Percentiles rank a stretch among this genome's conserved stretches.
These are phyloP conservation scores for Malus hybrid DNA, from an alignment of 331 rosid species.

Conservation along the genomic window DNA sequence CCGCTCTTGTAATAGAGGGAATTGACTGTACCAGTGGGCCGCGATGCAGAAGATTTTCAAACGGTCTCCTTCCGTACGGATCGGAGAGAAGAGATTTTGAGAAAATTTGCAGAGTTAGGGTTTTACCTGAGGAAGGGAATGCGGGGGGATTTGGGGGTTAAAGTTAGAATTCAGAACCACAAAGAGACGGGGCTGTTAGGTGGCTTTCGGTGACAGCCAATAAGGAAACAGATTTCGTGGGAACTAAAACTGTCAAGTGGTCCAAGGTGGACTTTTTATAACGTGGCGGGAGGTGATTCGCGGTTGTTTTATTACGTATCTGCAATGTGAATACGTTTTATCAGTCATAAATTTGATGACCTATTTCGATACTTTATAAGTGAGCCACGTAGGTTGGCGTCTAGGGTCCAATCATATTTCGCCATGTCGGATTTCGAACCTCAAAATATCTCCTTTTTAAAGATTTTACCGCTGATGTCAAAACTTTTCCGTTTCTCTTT, in stretches of 20 bases:
- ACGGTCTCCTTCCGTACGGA: constrained; percentile 33
- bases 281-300: constrained; percentile 28
- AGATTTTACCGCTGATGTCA: background rate
- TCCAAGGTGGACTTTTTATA: rapidly evolving
- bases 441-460: background rate
- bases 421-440: constrained; percentile 29
- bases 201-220: constrained; percentile 17
- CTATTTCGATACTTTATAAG: background rate
- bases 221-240: background rate
- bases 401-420: constrained; percentile 24
- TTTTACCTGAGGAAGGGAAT: constrained; percentile 28
- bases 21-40: constrained; percentile 27
- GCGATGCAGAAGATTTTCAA: constrained; percentile 15
- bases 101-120: constrained; percentile 49
- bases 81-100: constrained; percentile 24
- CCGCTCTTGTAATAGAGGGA: background rate
- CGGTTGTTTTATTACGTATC: background rate
- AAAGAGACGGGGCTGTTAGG: background rate
- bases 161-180: background rate
- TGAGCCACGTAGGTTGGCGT: constrained; percentile 23
- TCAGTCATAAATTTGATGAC: constrained; percentile 9
- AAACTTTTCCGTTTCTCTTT: background rate
- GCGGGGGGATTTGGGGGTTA: background rate
- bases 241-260: background rate
- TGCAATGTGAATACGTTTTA: background rate